These are phyloP conservation scores for Boletus sensibilis DNA, from an alignment of 768 basidiomycete genomes.

Conservation along the genomic window DNA sequence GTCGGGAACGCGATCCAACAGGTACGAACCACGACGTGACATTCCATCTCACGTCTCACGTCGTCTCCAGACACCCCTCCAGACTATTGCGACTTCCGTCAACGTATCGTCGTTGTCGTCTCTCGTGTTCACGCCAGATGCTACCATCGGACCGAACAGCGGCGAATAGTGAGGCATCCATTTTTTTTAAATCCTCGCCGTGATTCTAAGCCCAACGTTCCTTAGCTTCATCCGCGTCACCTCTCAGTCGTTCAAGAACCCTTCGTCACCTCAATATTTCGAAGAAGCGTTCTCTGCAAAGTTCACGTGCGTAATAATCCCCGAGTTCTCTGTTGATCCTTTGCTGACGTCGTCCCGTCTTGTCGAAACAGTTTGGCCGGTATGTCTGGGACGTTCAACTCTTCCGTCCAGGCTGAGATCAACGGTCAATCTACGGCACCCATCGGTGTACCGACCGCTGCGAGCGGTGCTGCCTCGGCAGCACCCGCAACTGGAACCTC, in stretches of 20 bases:
- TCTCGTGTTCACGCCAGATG: slow-evolving; percentile 51
- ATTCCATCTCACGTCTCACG: neutral
- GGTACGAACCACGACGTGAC: slow-evolving; percentile 35
- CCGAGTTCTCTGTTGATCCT: neutral
- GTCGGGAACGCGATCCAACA: slow-evolving; percentile 61
- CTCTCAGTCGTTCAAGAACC: slow-evolving; percentile 54
- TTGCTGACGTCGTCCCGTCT: neutral
- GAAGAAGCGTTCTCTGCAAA: slow-evolving; percentile 75
- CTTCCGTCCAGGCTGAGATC: slow-evolving; percentile 55
- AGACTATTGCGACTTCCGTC: slow-evolving; percentile 45
- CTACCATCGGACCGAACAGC: slow-evolving; percentile 54
- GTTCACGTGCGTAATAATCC: slow-evolving; percentile 57
- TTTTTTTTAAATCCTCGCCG: too few species aligned
- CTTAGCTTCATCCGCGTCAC: slow-evolving; percentile 77
- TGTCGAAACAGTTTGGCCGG: slow-evolving; percentile 47
- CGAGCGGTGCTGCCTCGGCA: slow-evolving; percentile 12
- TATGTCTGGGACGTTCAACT: slow-evolving; percentile 73
- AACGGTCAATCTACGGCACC: slow-evolving; percentile 59
- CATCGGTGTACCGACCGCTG: slow-evolving; percentile 40
- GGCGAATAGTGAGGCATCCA: slow-evolving; percentile 48
- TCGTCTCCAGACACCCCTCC: slow-evolving; percentile 50
- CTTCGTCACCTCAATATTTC: slow-evolving; percentile 50
- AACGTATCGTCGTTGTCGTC: slow-evolving; percentile 51
- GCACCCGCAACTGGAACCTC: slow-evolving; percentile 18
- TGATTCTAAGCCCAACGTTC: neutral